Evolutionary conservation across 805 yeast genomes (phyloP).

Genomic region (Hanseniaspora pseudoguilliermondii): DNA sequence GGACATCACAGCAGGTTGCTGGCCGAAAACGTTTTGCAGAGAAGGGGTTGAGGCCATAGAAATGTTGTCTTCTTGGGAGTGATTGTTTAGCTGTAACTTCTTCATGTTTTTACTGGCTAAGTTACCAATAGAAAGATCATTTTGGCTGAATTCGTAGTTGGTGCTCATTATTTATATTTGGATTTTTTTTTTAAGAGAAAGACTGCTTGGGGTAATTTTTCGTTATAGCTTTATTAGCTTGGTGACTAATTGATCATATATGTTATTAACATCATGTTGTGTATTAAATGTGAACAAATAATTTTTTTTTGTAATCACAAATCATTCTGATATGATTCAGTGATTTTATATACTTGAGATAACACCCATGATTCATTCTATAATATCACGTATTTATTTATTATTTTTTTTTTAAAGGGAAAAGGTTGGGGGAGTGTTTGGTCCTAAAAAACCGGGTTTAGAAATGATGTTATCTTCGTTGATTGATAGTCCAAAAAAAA

Average conservation of each 20-base stretch:
- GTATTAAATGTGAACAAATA: too few species aligned
- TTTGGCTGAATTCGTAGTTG: conserved; percentile 6
- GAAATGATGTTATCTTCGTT: too few species aligned
- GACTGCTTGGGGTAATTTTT: too few species aligned
- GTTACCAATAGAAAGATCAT: conserved; percentile 9
- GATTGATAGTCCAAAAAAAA: too few species aligned
- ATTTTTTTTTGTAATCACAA: neutral
- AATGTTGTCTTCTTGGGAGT: neutral
- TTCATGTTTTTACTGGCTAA: conserved; percentile 12
- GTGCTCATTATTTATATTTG: neutral
- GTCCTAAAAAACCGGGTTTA: too few species aligned
- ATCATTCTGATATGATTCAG: conserved; percentile 1
- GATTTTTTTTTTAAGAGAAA: neutral
- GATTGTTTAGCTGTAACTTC: neutral
- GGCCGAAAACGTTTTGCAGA: neutral
- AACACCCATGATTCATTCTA: neutral
- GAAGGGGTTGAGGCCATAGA: neutral
- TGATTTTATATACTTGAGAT: too few species aligned
- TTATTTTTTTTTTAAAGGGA: too few species aligned
- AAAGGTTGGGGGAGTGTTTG: too few species aligned
- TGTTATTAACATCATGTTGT: too few species aligned
- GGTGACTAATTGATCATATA: too few species aligned
- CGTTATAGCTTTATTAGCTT: too few species aligned
- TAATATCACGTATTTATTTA: too few species aligned
- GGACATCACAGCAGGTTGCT: neutral